A percentile compares a stretch with the other conserved stretches of the same genome.
Conservation (phyloP, 2,329 filamentous ascomycete genomes). For the Fusarium nurragi region DNA sequence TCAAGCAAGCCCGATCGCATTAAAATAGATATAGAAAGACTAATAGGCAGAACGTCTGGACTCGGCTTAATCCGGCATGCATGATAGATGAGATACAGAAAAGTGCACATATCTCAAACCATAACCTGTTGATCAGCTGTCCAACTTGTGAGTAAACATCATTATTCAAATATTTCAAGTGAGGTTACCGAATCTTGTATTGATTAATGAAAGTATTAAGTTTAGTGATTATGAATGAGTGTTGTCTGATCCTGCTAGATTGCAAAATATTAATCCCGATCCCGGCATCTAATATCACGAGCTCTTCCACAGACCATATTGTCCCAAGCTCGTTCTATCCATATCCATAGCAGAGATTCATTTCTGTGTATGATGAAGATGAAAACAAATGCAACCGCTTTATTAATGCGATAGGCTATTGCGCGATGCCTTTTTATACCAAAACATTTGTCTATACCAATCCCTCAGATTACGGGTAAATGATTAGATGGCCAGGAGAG, state of each 20-base stretch:
- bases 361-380: not conserved
- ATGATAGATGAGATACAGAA: not conserved
- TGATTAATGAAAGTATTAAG: not conserved
- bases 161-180: not conserved
- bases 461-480: not conserved
- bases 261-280: not conserved
- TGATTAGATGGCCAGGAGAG: conserved; percentile 8
- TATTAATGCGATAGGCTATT: not conserved
- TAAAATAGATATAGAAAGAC: not conserved
- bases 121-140: not conserved
- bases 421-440: not conserved
- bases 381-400: not conserved
- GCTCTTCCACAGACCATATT: not conserved
- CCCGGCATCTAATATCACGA: not conserved
- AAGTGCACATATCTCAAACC: not conserved
- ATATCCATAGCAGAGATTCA: not conserved
- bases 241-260: not conserved
- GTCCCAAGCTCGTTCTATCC: not conserved
- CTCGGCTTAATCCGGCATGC: not conserved
- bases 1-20: conserved; percentile 1
- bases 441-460: not conserved
- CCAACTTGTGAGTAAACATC: not conserved
- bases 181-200: not conserved
- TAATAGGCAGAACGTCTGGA: not conserved
- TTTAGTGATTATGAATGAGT: not conserved